A percentile compares a stretch with the other conserved stretches of the same genome.
phyloP scores from a whole-genome alignment of 495 filamentous ascomycete species.

The Bryoglossum gracile region DNA sequence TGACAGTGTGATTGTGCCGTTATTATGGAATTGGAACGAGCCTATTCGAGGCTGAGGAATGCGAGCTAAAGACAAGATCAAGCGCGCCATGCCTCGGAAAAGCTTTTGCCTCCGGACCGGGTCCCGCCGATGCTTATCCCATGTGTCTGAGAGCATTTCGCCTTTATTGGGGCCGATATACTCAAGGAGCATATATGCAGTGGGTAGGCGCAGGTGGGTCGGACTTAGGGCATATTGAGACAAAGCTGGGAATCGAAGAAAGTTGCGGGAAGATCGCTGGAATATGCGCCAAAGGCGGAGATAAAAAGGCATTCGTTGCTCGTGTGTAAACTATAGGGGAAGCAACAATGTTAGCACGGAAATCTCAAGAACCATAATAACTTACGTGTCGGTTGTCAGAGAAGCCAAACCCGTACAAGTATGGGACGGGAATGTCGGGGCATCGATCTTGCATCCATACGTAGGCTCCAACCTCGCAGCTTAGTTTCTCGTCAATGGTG shows the following conservation, averaged over 20 bases:
- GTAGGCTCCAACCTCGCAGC: conserved; percentile 34
- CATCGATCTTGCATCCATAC: conserved; percentile 29
- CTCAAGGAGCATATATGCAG: conserved; percentile 32
- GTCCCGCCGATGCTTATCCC: conserved; percentile 24
- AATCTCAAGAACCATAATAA: conserved; percentile 1
- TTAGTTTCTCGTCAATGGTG: conserved; percentile 35
- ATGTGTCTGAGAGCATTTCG: conserved; percentile 31
- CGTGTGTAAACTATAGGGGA: conserved; percentile 27
- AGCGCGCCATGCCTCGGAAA: conserved; percentile 24
- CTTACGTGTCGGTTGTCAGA: conserved; percentile 25
- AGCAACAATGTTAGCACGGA: conserved; percentile 12
- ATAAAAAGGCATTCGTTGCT: conserved; percentile 26
- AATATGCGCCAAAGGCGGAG: conserved; percentile 22
- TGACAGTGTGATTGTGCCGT: conserved; percentile 20
- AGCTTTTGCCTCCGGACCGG: conserved; percentile 21
- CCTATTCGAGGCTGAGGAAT: conserved; percentile 24
- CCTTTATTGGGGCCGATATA: conserved; percentile 25
- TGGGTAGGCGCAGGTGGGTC: conserved; percentile 11
- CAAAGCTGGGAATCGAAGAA: conserved; percentile 23
- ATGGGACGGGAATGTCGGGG: conserved; percentile 27
- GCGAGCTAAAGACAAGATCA: conserved; percentile 23
- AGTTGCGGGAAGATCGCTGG: conserved; percentile 18
- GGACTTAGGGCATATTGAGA: conserved; percentile 21
- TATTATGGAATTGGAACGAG: conserved; percentile 25
- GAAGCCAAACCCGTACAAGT: conserved; percentile 34